Base-by-base conservation (phyloP, 306 rosid species). In the Medicago arabica region DNA sequence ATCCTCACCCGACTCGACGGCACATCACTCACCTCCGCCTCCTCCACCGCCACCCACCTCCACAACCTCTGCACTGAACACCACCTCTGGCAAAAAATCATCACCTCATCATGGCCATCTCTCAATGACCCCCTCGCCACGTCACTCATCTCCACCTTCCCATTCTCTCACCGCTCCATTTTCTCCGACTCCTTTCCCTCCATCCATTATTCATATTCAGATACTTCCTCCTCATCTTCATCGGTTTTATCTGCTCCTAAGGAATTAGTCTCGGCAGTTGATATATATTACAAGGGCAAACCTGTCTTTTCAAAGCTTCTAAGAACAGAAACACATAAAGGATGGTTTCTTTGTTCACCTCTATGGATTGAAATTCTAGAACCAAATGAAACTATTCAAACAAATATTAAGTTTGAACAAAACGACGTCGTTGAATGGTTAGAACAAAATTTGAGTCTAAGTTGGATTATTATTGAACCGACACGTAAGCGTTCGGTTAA, bases 391-490 rank as follows among this genome's bases (percentile, higher is more conserved):
- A 28, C 82, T 9, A 83, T 90, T 6, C 86, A 85, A 0, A 87
- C 89, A 3, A 62, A 82, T 4, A 18, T 92, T 8, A 71, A 43
- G 8, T 73, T 85, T 38, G 65, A 40, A 13, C 76, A 54, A 2
- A 77, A 61, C 18, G 70, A 72, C 60, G 79, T 72, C 44, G 81
- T 69, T 4, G 44, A 65, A 6, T 86, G 86, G 82, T 67, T 92
- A 1, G 83, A 88, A 63, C 83, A 95, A 12, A 87, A 85, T 43
- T 28, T 95, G 18, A 75, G 23, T 0, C 25, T 92, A 60, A 95
- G 93, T 77, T 95, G 99, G 99, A 86, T 95, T 54, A 28, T 90
- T 0, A 89, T 95, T 70, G 92, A 89, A 75, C 92, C 90, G 10
- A 41, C 72, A 31, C 60, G 73, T 18, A 83, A 88, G 1, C 81